phyloP scores from a whole-genome alignment of 805 yeast species.

The Saturnispora halmiae region DNA sequence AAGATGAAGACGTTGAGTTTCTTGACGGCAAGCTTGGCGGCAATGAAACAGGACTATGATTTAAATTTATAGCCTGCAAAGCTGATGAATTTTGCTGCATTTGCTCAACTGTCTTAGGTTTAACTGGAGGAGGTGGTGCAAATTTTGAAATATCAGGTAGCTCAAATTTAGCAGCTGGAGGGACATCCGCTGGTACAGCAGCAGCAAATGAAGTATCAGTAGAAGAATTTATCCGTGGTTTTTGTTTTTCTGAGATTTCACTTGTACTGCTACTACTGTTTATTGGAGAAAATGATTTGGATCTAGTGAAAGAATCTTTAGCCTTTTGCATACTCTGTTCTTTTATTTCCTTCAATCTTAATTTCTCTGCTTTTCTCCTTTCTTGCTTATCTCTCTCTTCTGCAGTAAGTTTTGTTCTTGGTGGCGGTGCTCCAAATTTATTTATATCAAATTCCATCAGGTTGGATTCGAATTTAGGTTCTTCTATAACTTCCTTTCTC shows the following conservation, averaged over 20 bases:
- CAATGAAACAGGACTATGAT: background rate
- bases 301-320: conserved; percentile 4
- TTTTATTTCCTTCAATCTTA: conserved; percentile 22
- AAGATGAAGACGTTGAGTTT: too few species aligned
- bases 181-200: background rate
- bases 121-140: conserved; percentile 23
- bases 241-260: too few species aligned
- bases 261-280: too few species aligned
- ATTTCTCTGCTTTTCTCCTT: conserved; percentile 19
- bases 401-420: conserved; percentile 26
- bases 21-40: conserved; percentile 9
- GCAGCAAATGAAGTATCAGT: background rate
- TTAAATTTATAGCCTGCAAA: too few species aligned
- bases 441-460: conserved; percentile 30
- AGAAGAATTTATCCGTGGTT: background rate
- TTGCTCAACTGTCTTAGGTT: too few species aligned
- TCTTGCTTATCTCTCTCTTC: conserved; percentile 21
- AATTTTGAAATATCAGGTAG: conserved; percentile 22
- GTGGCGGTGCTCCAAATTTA: conserved; percentile 40
- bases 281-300: conserved; percentile 1
- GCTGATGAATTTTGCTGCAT: too few species aligned
- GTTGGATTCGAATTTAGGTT: conserved; percentile 24
- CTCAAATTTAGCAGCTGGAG: conserved; percentile 17
- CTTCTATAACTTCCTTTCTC: conserved; percentile 17
- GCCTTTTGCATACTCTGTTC: conserved; percentile 25